Conservation (phyloP, 805 yeast species). For the Nematodospora valgi region DNA sequence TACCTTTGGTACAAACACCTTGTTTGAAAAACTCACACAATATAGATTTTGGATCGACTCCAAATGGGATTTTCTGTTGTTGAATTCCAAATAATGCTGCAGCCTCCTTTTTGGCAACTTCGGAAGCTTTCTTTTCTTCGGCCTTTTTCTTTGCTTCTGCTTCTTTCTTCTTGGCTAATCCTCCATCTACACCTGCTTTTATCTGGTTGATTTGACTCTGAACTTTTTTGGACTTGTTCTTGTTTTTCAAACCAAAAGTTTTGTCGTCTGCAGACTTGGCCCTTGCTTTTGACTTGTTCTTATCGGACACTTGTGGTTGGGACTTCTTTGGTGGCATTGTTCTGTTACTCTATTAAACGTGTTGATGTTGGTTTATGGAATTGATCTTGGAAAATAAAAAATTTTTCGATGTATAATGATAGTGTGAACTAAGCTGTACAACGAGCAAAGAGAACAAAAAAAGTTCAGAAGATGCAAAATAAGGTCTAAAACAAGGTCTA, state of each 20-base stretch:
- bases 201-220: constrained; percentile 56
- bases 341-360: too few relatives aligned
- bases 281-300: constrained; percentile 63
- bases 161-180: constrained; percentile 61
- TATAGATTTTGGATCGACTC: constrained; percentile 95
- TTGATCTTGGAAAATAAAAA: background rate
- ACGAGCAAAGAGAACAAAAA: background rate
- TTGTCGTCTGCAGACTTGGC: constrained; percentile 73
- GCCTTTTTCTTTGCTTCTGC: constrained; percentile 67
- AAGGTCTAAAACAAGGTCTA: background rate
- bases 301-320: constrained; percentile 47
- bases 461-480: background rate
- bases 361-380: too few relatives aligned
- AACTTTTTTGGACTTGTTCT: constrained; percentile 90
- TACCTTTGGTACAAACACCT: constrained; percentile 80
- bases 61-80: constrained; percentile 87
- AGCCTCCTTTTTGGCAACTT: constrained; percentile 84
- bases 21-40: constrained; percentile 87
- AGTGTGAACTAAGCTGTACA: constrained; percentile 2
- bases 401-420: background rate
- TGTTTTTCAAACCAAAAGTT: constrained; percentile 94
- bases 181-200: constrained; percentile 43
- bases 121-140: constrained; percentile 87
- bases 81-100: constrained; percentile 71
- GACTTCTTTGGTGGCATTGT: constrained; percentile 83